Conservation (phyloP, 176 grass and related monocot species). For the Oryza punctata region DNA sequence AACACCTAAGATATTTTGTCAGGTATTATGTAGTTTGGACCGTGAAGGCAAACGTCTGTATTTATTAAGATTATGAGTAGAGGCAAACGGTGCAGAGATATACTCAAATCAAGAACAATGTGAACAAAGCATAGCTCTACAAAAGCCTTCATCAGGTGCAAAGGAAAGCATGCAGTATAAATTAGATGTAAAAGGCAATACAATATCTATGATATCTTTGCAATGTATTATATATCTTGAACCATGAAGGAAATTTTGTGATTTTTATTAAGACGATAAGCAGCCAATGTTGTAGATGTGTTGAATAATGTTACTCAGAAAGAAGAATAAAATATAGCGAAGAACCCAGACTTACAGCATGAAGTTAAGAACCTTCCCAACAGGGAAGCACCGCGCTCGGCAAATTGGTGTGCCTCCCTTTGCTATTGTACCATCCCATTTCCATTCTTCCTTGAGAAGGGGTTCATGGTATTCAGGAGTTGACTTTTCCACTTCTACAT, state of each 20-base stretch:
- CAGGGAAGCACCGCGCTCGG: conserved; percentile 90
- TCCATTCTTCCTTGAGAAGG: conserved; percentile 78
- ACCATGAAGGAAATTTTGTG: not conserved
- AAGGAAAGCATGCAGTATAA: conserved; percentile 5
- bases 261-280: not conserved
- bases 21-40: not conserved
- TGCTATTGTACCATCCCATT: conserved; percentile 90
- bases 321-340: not conserved
- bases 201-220: conserved; percentile 13
- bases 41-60: not conserved
- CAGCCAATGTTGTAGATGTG: conserved; percentile 16
- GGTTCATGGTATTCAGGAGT: conserved; percentile 52
- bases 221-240: not conserved
- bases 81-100: not conserved
- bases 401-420: conserved; percentile 87
- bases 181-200: conserved; percentile 1
- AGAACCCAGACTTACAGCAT: conserved; percentile 81
- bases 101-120: not conserved
- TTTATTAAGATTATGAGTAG: not conserved
- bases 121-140: not conserved
- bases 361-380: conserved; percentile 91
- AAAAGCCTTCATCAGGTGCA: not conserved
- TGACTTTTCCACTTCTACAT: conserved; percentile 47
- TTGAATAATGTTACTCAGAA: not conserved
- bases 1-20: not conserved